Evolutionary conservation across 1,139 yeast species (phyloP).

Genomic region (Yamadazyma siamensis): DNA sequence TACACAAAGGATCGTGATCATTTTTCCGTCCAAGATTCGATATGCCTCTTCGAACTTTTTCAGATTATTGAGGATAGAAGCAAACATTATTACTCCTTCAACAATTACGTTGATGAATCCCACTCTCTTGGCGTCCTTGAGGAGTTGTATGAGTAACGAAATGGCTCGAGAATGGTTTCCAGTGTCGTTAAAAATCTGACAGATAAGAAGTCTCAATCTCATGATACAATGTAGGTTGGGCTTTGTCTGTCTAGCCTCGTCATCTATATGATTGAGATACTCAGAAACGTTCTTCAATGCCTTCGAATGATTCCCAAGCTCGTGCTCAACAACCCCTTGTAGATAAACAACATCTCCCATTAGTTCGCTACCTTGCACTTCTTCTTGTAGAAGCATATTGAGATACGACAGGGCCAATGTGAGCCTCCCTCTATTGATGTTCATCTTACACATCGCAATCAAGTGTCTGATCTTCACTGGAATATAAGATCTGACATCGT

Average conservation of each 20-base stretch:
- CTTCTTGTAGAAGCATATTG: constrained; percentile 19
- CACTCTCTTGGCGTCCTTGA: constrained; percentile 36
- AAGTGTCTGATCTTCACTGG: constrained; percentile 35
- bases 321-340: constrained; percentile 27
- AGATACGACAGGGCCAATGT: constrained; percentile 24
- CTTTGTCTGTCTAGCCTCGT: constrained; percentile 17
- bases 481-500: constrained; percentile 33
- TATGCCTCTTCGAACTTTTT: constrained; percentile 35
- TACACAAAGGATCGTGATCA: constrained; percentile 39
- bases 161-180: constrained; percentile 40
- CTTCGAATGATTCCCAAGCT: constrained; percentile 25
- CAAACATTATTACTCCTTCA: constrained; percentile 39
- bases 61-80: constrained; percentile 34
- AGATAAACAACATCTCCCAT: constrained; percentile 25
- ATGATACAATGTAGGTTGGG: constrained; percentile 37
- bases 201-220: constrained; percentile 42
- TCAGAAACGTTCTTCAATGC: constrained; percentile 36
- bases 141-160: constrained; percentile 42
- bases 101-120: constrained; percentile 37
- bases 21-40: constrained; percentile 27
- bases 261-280: constrained; percentile 18
- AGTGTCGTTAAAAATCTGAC: constrained; percentile 34
- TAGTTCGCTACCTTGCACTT: constrained; percentile 30
- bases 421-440: constrained; percentile 35
- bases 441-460: constrained; percentile 32